Base-by-base conservation (phyloP, 208 protist species). In the Crithidia brevicula region DNA sequence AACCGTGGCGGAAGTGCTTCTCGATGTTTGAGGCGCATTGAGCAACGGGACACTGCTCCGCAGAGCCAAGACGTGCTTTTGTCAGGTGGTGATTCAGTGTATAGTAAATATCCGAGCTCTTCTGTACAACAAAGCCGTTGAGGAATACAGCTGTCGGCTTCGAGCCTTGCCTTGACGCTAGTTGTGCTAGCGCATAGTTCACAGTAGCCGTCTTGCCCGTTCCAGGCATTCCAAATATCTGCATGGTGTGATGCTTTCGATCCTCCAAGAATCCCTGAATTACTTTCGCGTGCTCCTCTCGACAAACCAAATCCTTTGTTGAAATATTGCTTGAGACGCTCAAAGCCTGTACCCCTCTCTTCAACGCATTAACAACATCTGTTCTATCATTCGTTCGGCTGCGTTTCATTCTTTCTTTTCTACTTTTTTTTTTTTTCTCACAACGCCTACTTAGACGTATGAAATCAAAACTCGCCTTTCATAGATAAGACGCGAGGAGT, bases 171-270 rank as follows among this genome's bases (percentile, higher is more conserved):
- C 53, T 56, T n/a, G 69, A 54, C 0, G 79, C 86, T 53, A 94
- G 34, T 38, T 81, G 74, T 11, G 88, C 31, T 42, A 96, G 63
- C 0, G 86, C 92, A 45, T 87, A 79, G 49, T 94, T 85, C 0
- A 96, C 84, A 9, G 89, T 92, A 0, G 89, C 88, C 8, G 92
- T 95, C 64, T 96, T 96, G 22, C 92, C 92, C 6, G 92, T 96
- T 23, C 92, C 92, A 22, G 92, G 92, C 92, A 96, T 96, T 11
- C 92, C 92, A 61, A 93, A 96, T 51, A 96, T 77, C 47, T 96
- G 91, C 78, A 96, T 89, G 0, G 90, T 92, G 77, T 88, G 80
- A 51, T 92, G 77, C 31, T 85, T 83, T 31, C 54, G 64, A 33
- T 89, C 86, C 34, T 73, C 72, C 0, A 96, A 61, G 69, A 96